These are phyloP conservation scores for Neonectria neomacrospora DNA, from an alignment of 2,329 filamentous ascomycete species.

Conservation along the genomic window DNA sequence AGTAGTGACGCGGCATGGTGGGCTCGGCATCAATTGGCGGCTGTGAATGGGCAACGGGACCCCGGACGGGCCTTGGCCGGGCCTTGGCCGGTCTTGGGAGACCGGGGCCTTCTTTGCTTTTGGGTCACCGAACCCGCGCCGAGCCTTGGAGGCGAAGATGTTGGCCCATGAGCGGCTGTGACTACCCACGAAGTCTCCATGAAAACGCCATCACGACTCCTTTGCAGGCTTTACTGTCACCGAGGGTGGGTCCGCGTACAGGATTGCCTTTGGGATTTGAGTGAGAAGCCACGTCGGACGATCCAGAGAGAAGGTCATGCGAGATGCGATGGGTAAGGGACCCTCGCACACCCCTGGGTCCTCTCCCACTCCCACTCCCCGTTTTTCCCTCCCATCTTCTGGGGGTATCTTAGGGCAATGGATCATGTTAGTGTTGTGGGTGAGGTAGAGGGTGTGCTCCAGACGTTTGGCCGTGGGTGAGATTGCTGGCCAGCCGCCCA, in stretches of 20 bases:
- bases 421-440: conserved; percentile 10
- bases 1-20: conserved; percentile 44
- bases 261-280: conserved; percentile 28
- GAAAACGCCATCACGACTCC: conserved; percentile 11
- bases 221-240: conserved; percentile 25
- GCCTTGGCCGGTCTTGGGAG: conserved; percentile 40
- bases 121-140: conserved; percentile 31
- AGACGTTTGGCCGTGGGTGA: background rate
- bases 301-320: conserved; percentile 9
- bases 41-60: conserved; percentile 29
- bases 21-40: conserved; percentile 38
- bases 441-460: background rate
- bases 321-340: conserved; percentile 7
- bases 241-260: conserved; percentile 30
- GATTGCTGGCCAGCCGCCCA: background rate
- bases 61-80: conserved; percentile 30
- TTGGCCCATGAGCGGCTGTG: conserved; percentile 19
- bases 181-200: conserved; percentile 25
- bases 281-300: conserved; percentile 40
- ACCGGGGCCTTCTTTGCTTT: conserved; percentile 31
- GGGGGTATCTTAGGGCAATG: conserved; percentile 6
- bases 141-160: conserved; percentile 34
- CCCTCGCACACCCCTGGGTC: conserved; percentile 21
- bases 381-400: background rate
- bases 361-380: too few relatives aligned